phyloP scores from a whole-genome alignment of 306 rosid genomes.

The Pyrus pyrifolia region DNA sequence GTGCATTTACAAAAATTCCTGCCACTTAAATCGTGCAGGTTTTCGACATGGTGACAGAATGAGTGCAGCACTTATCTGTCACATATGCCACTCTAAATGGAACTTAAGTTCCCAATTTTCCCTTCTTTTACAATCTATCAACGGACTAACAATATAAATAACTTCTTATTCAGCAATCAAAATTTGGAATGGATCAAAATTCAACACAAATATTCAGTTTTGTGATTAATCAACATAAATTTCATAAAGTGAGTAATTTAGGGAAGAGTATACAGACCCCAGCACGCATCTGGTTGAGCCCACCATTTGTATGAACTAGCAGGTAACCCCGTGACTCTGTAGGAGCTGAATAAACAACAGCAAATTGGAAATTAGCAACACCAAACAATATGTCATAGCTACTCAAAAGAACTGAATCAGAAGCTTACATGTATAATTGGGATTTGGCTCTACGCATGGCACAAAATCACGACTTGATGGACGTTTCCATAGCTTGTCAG shows the following conservation, averaged over 20 bases:
- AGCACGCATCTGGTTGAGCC: constrained; percentile 96
- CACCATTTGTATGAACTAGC: constrained; percentile 86
- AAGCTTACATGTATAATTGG: constrained; percentile 56
- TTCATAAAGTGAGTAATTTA: background rate
- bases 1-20: background rate
- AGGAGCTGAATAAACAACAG: constrained; percentile 49
- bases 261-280: constrained; percentile 51
- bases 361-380: constrained; percentile 7
- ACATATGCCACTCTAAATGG: background rate
- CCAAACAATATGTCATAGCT: background rate
- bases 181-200: background rate
- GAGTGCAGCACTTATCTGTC: background rate
- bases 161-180: background rate
- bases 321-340: constrained; percentile 65
- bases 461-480: constrained; percentile 58
- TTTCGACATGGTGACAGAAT: background rate
- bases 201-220: background rate
- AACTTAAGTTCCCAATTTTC: background rate
- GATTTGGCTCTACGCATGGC: constrained; percentile 60
- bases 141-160: background rate
- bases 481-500: constrained; percentile 82
- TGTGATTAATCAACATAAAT: background rate
- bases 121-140: too few species aligned
- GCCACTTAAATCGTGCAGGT: background rate
- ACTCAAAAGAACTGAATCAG: background rate